Conservation (phyloP, 192 early-diverging fungal species). For the Chytriomyces confervae region DNA sequence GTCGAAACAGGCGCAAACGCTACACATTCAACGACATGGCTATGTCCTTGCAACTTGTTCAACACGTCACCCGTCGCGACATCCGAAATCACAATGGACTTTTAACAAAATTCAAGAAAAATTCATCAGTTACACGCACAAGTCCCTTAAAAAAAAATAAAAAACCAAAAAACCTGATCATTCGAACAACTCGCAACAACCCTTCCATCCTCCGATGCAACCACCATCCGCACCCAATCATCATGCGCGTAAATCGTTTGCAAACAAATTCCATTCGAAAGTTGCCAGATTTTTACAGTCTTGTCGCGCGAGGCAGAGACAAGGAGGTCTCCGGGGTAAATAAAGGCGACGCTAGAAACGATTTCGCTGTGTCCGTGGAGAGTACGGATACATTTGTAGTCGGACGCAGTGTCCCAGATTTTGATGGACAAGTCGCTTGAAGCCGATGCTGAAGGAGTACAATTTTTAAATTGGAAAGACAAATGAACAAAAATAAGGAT, state of each 20-base stretch:
- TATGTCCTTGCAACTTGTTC: conserved; percentile 85
- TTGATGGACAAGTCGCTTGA: conserved; percentile 92
- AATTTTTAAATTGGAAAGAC: too few species aligned
- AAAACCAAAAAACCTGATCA: conserved; percentile 70
- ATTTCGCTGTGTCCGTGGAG: conserved; percentile 93
- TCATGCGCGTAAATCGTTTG: conserved; percentile 80
- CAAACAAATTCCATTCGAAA: conserved; percentile 78
- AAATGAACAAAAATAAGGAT: too few species aligned
- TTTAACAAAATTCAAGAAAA: background rate
- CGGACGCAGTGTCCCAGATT: conserved; percentile 86
- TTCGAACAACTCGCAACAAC: conserved; percentile 79
- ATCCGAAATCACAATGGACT: conserved; percentile 89
- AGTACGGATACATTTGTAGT: conserved; percentile 83
- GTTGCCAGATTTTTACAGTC: conserved; percentile 91
- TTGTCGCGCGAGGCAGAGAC: conserved; percentile 91
- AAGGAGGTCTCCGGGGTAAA: conserved; percentile 69
- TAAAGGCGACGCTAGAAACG: conserved; percentile 78
- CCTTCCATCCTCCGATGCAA: conserved; percentile 72
- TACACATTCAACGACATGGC: conserved; percentile 93
- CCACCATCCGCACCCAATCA: conserved; percentile 86
- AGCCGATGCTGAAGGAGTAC: background rate
- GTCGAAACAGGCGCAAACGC: conserved; percentile 78
- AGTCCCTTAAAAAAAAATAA: background rate
- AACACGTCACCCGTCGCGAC: conserved; percentile 72
- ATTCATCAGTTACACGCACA: background rate